A percentile compares a stretch with the other conserved stretches of the same genome.
Evolutionary conservation across 441 rosid species (phyloP).

Genomic region (Melastoma candidum): DNA sequence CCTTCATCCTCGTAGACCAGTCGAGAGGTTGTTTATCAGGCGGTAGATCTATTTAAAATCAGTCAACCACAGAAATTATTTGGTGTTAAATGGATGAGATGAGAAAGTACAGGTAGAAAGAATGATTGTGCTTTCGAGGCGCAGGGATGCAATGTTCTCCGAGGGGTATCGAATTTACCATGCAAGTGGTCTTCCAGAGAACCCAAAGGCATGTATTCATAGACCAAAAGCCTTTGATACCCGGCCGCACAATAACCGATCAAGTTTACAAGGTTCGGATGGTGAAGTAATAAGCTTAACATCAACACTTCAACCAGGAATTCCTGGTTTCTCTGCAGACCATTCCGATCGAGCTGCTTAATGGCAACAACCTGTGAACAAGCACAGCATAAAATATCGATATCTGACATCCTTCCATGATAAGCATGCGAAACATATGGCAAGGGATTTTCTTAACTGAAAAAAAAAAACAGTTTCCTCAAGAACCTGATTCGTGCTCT

Average conservation of each 20-base stretch:
- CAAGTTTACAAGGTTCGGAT: slow-evolving; percentile 79
- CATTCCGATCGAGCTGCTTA: slow-evolving; percentile 83
- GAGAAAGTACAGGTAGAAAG: not conserved
- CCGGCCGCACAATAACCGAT: slow-evolving; percentile 86
- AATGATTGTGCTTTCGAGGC: not conserved
- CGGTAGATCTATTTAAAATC: slow-evolving; percentile 44
- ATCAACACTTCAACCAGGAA: slow-evolving; percentile 70
- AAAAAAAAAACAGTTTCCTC: not conserved
- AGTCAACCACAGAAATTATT: not conserved
- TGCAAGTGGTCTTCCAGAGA: slow-evolving; percentile 76
- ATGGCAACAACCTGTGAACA: slow-evolving; percentile 67
- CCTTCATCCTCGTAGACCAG: slow-evolving; percentile 90
- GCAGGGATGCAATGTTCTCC: slow-evolving; percentile 10
- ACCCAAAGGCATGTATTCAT: slow-evolving; percentile 82
- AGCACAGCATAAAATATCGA: slow-evolving; percentile 8
- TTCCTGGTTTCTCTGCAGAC: slow-evolving; percentile 84
- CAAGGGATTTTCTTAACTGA: too few relatives aligned
- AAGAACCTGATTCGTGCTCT: slow-evolving; percentile 46
- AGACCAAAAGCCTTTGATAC: slow-evolving; percentile 83
- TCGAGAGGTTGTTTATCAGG: slow-evolving; percentile 64
- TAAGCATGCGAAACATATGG: not conserved
- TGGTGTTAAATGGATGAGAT: not conserved
- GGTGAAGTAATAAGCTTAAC: slow-evolving; percentile 79
- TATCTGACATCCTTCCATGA: not conserved
- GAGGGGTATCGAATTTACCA: slow-evolving; percentile 25